A percentile compares a stretch with the other conserved stretches of the same genome.
These are phyloP conservation scores for Nannochloropsis oceanica DNA, from an alignment of 108 stramenopile species.

Conservation along the genomic window DNA sequence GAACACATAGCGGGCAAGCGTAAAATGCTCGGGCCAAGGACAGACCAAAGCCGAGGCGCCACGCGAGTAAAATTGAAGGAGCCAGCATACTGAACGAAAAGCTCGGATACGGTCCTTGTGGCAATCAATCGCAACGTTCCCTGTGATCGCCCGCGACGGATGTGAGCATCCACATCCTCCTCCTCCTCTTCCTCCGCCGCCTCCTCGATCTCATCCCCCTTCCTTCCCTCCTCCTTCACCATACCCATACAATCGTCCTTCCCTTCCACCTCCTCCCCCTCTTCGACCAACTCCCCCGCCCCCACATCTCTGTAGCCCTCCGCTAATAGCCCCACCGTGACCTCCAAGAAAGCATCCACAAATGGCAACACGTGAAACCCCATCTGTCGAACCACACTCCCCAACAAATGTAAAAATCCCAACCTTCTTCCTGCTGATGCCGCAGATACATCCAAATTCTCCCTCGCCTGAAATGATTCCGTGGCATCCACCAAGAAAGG, in stretches of 20 bases:
- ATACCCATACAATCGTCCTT: neutral
- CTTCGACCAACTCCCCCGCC: neutral
- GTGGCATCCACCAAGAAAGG: neutral
- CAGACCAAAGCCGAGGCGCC: neutral
- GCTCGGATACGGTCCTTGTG: neutral
- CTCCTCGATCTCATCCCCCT: neutral
- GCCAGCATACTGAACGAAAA: neutral
- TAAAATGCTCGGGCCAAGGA: neutral
- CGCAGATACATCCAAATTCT: neutral
- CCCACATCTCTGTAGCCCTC: neutral
- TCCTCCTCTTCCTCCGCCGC: neutral
- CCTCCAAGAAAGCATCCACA: neutral
- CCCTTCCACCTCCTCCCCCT: neutral
- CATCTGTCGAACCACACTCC: neutral
- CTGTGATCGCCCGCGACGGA: neutral
- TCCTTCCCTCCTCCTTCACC: neutral
- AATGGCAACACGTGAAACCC: neutral
- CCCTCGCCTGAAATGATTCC: neutral
- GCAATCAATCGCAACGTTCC: neutral
- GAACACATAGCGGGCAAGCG: neutral
- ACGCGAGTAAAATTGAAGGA: neutral
- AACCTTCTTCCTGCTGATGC: neutral
- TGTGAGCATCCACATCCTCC: neutral
- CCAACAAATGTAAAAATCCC: neutral
- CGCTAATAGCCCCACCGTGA: neutral